Percentiles rank a stretch among this genome's conserved stretches.
Conservation (phyloP, 2,329 filamentous ascomycete species). For the Penicillium oxalicum region DNA sequence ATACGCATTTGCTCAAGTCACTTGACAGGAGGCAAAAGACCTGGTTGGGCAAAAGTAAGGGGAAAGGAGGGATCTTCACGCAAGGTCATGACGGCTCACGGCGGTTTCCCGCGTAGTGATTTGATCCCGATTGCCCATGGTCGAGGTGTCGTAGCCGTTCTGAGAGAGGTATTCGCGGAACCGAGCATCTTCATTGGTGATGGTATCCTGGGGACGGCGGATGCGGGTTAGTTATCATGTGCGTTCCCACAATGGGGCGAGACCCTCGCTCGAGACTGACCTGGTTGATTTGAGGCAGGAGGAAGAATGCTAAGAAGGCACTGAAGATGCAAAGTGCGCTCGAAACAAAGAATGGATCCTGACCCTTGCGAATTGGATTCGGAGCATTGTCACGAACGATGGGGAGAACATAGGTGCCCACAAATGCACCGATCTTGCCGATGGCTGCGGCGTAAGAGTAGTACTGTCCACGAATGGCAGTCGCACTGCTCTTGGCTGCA, state of each 20-base stretch:
- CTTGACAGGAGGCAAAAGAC: too few relatives aligned
- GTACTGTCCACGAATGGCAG: slow-evolving; percentile 74
- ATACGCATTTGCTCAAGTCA: too few relatives aligned
- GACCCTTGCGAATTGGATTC: slow-evolving; percentile 55
- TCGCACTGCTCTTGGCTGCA: slow-evolving; percentile 81
- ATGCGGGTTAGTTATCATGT: slow-evolving; percentile 17
- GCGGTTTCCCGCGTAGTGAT: not conserved
- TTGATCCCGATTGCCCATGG: slow-evolving; percentile 42
- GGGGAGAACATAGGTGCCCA: slow-evolving; percentile 77
- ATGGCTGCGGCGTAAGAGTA: slow-evolving; percentile 49
- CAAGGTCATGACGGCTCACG: not conserved
- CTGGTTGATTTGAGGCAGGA: slow-evolving; percentile 66
- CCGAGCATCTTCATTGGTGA: slow-evolving; percentile 66
- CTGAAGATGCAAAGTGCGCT: slow-evolving; percentile 70
- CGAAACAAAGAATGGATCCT: slow-evolving; percentile 88
- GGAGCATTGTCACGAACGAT: slow-evolving; percentile 58
- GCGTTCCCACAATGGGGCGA: not conserved
- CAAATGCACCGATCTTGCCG: slow-evolving; percentile 60
- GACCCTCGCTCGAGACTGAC: slow-evolving; percentile 17
- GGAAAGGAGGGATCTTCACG: not conserved
- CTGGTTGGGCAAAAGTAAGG: too few relatives aligned
- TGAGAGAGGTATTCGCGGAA: slow-evolving; percentile 69
- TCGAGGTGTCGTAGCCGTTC: slow-evolving; percentile 68
- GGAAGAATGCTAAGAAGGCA: slow-evolving; percentile 59
- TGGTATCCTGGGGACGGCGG: slow-evolving; percentile 59